phyloP scores from a whole-genome alignment of 805 yeast genomes.

The Debaryomyces maramus region DNA sequence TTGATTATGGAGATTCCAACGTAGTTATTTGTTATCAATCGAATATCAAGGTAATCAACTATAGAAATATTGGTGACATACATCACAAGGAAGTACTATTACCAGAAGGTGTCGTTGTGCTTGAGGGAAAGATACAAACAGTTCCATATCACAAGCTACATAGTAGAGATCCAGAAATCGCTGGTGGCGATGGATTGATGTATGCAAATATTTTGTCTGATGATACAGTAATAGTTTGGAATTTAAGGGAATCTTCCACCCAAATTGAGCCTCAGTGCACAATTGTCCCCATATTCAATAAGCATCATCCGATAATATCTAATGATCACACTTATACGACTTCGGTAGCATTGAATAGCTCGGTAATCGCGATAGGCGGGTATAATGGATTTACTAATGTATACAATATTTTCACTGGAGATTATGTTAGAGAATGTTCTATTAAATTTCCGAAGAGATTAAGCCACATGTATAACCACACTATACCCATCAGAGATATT shows the following conservation, averaged over 20 bases:
- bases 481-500: conserved; percentile 28
- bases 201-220: conserved; percentile 39
- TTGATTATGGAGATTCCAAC: conserved; percentile 34
- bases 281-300: conserved; percentile 10
- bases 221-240: conserved; percentile 43
- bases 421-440: conserved; percentile 33
- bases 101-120: conserved; percentile 15
- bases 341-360: conserved; percentile 33
- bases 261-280: conserved; percentile 13
- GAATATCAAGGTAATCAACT: conserved; percentile 25
- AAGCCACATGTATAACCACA: conserved; percentile 19
- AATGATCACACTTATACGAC: conserved; percentile 15
- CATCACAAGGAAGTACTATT: conserved; percentile 12
- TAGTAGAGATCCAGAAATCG: conserved; percentile 20
- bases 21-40: conserved; percentile 22
- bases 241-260: conserved; percentile 32
- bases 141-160: conserved; percentile 4
- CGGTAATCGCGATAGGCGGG: conserved; percentile 40
- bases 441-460: conserved; percentile 28
- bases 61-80: conserved; percentile 7
- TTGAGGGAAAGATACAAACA: conserved; percentile 21
- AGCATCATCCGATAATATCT: conserved; percentile 6
- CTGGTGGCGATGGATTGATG: conserved; percentile 44
- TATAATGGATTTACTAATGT: conserved; percentile 43
- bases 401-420: conserved; percentile 46